Percentiles rank a stretch among this genome's conserved stretches.
These are phyloP conservation scores for Porphyrellus cyaneotinctus DNA, from an alignment of 768 basidiomycete species.

Conservation along the genomic window DNA sequence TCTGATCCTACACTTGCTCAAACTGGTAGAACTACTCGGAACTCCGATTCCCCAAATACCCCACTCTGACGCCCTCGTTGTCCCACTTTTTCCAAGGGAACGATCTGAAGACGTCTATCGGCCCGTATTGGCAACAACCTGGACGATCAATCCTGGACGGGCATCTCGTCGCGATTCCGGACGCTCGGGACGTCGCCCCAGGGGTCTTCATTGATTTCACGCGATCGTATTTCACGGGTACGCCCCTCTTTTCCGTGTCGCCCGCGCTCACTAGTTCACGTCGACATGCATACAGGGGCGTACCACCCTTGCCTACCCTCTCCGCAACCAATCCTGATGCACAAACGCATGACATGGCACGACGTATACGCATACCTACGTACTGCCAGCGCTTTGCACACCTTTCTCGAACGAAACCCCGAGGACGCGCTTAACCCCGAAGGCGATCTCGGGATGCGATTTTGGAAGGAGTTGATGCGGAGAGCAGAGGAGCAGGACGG, in stretches of 20 bases:
- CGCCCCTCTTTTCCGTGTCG: constrained; percentile 9
- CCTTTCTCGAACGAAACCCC: constrained; percentile 61
- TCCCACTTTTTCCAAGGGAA: constrained; percentile 59
- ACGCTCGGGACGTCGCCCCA: constrained; percentile 36
- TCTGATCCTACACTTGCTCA: no score
- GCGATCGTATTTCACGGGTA: constrained; percentile 59
- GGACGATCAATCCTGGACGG: constrained; percentile 72
- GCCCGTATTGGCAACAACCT: constrained; percentile 77
- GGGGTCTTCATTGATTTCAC: constrained; percentile 40
- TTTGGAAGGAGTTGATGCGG: constrained; percentile 52
- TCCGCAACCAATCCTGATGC: constrained; percentile 48
- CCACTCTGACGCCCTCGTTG: constrained; percentile 54
- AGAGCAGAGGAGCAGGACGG: constrained; percentile 31
- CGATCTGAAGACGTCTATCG: constrained; percentile 51
- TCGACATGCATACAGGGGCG: constrained; percentile 27
- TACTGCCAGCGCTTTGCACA: constrained; percentile 67
- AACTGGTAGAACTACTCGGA: constrained; percentile 57
- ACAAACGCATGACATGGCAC: constrained; percentile 58
- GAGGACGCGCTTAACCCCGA: constrained; percentile 45
- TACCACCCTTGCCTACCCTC: constrained; percentile 38
- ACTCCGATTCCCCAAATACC: constrained; percentile 61
- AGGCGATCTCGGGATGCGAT: constrained; percentile 62
- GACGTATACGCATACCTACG: constrained; percentile 64
- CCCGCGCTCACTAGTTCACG: no score
- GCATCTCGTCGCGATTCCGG: constrained; percentile 67